Evolutionary conservation across 176 grass and related monocot species (phyloP).

Genomic region (Carex littledalei): DNA sequence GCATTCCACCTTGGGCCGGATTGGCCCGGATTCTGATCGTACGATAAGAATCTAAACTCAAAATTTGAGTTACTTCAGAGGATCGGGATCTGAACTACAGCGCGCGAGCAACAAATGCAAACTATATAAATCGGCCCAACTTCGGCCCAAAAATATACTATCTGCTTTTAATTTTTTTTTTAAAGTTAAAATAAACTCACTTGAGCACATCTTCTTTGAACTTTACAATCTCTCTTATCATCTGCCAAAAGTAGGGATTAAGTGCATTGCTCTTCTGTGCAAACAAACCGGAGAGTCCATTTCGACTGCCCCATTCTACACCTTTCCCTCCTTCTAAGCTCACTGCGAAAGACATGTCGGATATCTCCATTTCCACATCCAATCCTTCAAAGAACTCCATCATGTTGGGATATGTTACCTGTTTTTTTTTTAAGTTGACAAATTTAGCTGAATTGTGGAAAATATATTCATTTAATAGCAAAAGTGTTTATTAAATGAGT

Average conservation of each 20-base stretch:
- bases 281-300: conserved; percentile 53
- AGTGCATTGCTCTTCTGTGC: conserved; percentile 68
- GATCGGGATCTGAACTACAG: not conserved
- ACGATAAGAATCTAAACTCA: no score
- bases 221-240: conserved; percentile 58
- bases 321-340: conserved; percentile 41
- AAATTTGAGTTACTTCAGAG: no score
- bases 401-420: conserved; percentile 97
- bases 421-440: not conserved
- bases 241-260: conserved; percentile 58
- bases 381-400: conserved; percentile 75
- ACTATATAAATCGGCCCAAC: not conserved
- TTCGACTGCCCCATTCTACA: conserved; percentile 79
- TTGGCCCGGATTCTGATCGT: no score
- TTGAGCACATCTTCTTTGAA: conserved; percentile 55
- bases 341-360: conserved; percentile 81
- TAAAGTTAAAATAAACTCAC: conserved; percentile 6
- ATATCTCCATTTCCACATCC: conserved; percentile 76
- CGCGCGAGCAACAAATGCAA: not conserved
- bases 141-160: not conserved
- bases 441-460: not conserved
- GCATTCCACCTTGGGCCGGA: no score
- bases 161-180: not conserved
- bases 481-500: no score
- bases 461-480: not conserved